Conservation (phyloP, 148 eudicot species). For the Oxyria digyna region DNA sequence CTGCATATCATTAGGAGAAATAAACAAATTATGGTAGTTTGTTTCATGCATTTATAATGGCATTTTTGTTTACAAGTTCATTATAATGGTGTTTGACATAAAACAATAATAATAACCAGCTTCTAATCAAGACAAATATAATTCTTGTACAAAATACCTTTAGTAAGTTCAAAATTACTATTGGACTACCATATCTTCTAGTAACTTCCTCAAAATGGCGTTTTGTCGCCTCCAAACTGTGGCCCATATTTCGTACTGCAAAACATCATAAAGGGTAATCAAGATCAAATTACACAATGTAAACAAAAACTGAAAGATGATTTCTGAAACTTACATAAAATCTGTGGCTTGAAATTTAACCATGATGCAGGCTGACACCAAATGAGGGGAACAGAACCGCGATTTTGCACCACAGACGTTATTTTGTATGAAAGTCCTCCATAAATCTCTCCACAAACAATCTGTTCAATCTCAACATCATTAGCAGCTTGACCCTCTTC, state of each 20-base stretch:
- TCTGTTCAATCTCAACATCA: constrained; percentile 96
- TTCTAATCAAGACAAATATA: not conserved
- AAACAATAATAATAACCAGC: too few relatives aligned
- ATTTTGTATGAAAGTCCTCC: constrained; percentile 35
- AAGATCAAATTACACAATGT: constrained; percentile 3
- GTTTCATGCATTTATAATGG: too few relatives aligned
- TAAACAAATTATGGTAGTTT: not conserved
- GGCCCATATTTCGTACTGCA: constrained; percentile 61
- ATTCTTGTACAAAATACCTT: constrained; percentile 34
- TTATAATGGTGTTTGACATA: too few relatives aligned
- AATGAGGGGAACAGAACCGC: constrained; percentile 93
- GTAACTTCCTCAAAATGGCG: constrained; percentile 79
- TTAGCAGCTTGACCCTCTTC: constrained; percentile 94
- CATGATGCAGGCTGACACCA: constrained; percentile 93
- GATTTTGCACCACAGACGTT: constrained; percentile 80
- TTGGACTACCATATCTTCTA: constrained; percentile 83
- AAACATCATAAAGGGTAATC: constrained; percentile 6
- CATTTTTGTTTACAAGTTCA: too few relatives aligned
- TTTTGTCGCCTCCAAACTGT: constrained; percentile 56
- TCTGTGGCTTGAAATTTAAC: constrained; percentile 64
- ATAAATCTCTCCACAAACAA: constrained; percentile 59
- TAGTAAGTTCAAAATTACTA: constrained; percentile 64
- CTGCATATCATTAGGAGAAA: constrained; percentile 23
- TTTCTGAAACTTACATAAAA: constrained; percentile 44
- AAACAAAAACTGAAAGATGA: not conserved